These are phyloP conservation scores for Gracilaria gracilis DNA, from an alignment of 23 red algal genomes.

Conservation along the genomic window DNA sequence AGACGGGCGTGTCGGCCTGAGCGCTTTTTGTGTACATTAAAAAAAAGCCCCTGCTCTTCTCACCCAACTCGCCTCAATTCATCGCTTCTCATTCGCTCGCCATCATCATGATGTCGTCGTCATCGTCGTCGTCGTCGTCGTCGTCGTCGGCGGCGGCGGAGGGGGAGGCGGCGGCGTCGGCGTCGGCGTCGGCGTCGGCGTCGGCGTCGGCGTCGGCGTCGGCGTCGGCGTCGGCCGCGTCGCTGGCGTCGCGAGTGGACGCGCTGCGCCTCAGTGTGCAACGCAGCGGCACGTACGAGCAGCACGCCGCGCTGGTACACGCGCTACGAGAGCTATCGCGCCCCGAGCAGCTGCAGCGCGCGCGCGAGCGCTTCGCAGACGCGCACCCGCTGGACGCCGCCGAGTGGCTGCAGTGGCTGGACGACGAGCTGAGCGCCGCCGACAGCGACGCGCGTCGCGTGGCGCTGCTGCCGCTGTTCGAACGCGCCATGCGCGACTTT, in stretches of 20 bases:
- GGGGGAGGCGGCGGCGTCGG: background rate
- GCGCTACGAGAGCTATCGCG: constrained; percentile 21
- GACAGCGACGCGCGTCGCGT: background rate
- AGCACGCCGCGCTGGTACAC: constrained; percentile 31
- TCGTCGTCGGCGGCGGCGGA: too few species aligned
- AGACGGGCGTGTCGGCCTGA: constrained; percentile 16
- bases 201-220: background rate
- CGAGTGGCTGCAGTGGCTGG: constrained; percentile 43
- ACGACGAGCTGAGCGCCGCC: constrained; percentile 50
- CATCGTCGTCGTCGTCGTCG: too few species aligned
- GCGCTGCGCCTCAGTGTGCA: too few species aligned
- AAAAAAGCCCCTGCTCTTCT: too few species aligned
- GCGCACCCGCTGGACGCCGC: constrained; percentile 13
- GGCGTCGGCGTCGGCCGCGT: background rate
- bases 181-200: background rate
- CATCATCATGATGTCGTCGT: too few species aligned
- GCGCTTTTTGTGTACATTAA: background rate
- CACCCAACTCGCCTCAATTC: too few species aligned
- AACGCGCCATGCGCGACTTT: constrained; percentile 20
- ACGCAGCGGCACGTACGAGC: background rate
- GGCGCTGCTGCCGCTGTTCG: background rate
- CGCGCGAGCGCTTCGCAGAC: constrained; percentile 44
- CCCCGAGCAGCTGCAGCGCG: constrained; percentile 2
- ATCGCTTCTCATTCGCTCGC: too few species aligned
- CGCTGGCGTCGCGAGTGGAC: background rate